Percentiles rank a stretch among this genome's conserved stretches.
Conservation (phyloP, 257 asterid genomes). For the Solanum virginianum region DNA sequence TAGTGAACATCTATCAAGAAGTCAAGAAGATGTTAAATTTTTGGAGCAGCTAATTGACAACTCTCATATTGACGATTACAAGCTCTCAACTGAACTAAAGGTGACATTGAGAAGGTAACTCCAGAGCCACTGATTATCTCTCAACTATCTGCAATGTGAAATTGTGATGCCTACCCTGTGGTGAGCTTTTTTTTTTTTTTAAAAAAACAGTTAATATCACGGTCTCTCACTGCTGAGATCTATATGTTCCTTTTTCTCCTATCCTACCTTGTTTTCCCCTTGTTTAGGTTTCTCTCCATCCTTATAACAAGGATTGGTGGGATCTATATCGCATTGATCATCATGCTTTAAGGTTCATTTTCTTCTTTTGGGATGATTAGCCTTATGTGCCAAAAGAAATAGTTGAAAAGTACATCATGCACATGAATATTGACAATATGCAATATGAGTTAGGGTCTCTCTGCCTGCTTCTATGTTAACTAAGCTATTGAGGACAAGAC, state of each 20-base stretch:
- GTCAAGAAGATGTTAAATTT: slow-evolving; percentile 83
- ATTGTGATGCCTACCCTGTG: not conserved
- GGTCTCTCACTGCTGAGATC: not conserved
- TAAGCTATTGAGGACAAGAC: not conserved
- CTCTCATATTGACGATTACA: slow-evolving; percentile 93
- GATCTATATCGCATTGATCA: not conserved
- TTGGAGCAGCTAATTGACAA: slow-evolving; percentile 96
- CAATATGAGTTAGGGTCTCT: not conserved
- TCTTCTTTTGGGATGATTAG: not conserved
- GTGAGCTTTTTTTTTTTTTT: not conserved
- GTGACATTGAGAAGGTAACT: slow-evolving; percentile 83
- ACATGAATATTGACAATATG: not conserved
- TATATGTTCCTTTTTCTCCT: not conserved
- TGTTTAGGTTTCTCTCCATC: not conserved
- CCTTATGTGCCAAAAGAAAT: not conserved
- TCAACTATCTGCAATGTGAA: not conserved
- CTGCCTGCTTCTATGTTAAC: not conserved
- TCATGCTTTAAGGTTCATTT: not conserved
- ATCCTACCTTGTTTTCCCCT: not conserved
- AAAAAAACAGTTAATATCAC: not conserved
- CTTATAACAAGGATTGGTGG: not conserved
- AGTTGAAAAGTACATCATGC: not conserved
- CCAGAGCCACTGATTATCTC: not conserved
- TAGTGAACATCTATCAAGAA: slow-evolving; percentile 64
- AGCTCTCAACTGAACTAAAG: slow-evolving; percentile 73